Conservation (phyloP, 257 asterid genomes). For the Leptodermis oblonga region DNA sequence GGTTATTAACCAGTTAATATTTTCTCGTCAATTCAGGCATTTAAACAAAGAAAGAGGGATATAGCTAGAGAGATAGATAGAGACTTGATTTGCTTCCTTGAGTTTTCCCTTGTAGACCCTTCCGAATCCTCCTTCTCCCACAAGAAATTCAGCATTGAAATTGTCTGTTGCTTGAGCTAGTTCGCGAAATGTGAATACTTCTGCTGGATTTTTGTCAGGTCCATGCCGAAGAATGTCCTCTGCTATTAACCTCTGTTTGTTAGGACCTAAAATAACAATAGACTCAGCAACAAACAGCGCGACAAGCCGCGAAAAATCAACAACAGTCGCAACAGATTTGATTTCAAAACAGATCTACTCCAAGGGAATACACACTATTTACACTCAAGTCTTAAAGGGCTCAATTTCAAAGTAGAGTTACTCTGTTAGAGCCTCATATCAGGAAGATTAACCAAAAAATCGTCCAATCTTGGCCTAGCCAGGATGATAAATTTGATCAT, state of each 20-base stretch:
- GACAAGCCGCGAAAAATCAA: too few species aligned
- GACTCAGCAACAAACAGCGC: background rate
- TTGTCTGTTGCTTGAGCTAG: conserved; percentile 73
- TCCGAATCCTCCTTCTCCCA: conserved; percentile 92
- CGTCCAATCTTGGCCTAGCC: background rate
- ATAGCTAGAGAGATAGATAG: conserved; percentile 1
- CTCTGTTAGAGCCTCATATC: too few species aligned
- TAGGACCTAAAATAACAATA: conserved; percentile 30
- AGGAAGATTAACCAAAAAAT: background rate
- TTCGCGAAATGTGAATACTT: conserved; percentile 76
- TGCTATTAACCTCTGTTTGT: conserved; percentile 46
- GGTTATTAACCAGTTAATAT: too few species aligned
- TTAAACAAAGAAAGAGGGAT: background rate
- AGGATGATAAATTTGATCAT: background rate
- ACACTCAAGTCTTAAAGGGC: too few species aligned
- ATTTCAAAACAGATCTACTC: too few species aligned
- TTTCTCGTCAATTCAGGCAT: background rate
- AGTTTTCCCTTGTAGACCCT: conserved; percentile 79
- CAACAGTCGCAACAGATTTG: too few species aligned
- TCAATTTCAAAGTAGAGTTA: too few species aligned
- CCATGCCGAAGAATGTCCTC: conserved; percentile 49
- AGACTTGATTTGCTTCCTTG: conserved; percentile 63
- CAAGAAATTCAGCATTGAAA: conserved; percentile 63
- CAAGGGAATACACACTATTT: too few species aligned
- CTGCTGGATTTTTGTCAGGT: conserved; percentile 44